phyloP scores from a whole-genome alignment of 148 eudicot species.

The Cornus controversa region DNA sequence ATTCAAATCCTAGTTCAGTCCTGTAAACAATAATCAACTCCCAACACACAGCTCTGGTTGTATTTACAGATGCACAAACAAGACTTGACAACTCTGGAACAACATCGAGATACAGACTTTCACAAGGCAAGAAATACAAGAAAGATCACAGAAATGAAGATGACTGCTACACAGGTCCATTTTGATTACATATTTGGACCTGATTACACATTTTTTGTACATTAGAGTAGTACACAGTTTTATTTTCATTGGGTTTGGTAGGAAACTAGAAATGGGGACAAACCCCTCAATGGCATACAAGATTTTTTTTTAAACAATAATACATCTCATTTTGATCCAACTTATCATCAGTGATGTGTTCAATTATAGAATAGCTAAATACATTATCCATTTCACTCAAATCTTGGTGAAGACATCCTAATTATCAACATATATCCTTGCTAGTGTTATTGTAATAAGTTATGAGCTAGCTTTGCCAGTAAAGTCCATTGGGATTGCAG shows the following conservation, averaged over 20 bases:
- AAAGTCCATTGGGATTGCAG: no score
- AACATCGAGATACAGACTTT: not conserved
- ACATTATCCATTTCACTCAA: not conserved
- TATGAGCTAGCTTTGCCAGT: not conserved
- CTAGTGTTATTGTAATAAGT: not conserved
- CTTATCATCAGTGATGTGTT: not conserved
- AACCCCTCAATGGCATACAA: slow-evolving; percentile 14
- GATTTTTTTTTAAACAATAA: not conserved
- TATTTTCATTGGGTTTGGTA: not conserved
- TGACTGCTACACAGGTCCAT: not conserved
- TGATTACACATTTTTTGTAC: not conserved
- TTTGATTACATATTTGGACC: not conserved
- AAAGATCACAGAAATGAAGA: not conserved
- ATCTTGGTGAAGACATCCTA: not conserved
- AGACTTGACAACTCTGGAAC: not conserved
- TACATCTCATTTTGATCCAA: not conserved
- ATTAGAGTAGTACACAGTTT: not conserved
- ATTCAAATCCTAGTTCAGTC: slow-evolving; percentile 3
- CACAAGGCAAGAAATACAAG: not conserved
- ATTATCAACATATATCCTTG: no score
- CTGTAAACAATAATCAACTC: not conserved
- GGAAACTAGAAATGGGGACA: slow-evolving; percentile 9
- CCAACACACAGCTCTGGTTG: not conserved
- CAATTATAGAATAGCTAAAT: not conserved
- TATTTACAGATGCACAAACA: not conserved